Evolutionary conservation across 345 rosid genomes (phyloP), one percentile per base, ranked within the genome.

Genomic region (Atalantia buxifolia): DNA sequence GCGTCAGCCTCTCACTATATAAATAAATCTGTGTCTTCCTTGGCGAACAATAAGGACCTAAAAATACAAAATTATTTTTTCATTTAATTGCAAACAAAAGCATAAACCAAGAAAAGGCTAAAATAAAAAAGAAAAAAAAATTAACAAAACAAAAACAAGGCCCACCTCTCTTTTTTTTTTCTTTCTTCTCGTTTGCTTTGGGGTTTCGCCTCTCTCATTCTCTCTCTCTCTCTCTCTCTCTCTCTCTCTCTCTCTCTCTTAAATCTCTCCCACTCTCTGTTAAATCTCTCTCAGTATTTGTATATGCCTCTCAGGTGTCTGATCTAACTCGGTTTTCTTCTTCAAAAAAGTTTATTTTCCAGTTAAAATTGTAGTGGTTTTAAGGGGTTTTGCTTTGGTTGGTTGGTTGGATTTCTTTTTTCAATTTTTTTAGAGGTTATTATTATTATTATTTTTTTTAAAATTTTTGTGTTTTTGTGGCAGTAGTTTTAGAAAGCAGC

Each of bases 291-390:
- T 56, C 24, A 33, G 38, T 71, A 13, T 22, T 76, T 27, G 56
- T 76, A 65, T 28, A 85, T 83, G 92, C 81, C 53, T 80, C 76
- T 78, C 86, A 83, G 89, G 87, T 81, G 27, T 80, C 83, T 77
- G 88, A 85, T 87, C 85, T 81, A 77, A 70, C 59, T 77, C 60
- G 22, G 14, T 42, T 28, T 40, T 65, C 12, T 45, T 55, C 61
- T 38, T 67, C 5, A 45, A 45, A 13, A 13, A 45, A 53, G 7
- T 53, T 53, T 53, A 53, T 18, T 53, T 18, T 53, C 57, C 7
- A 53, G 57, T 4, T 79, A 67, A 45, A 67, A 9, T 71, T 72
- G 75, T 25, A 33, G 18, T 56, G 68, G 75, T 62, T 61, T 73
- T 53, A 25, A 48, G 84, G 4, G 42, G 80, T 63, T 74, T 80